Percentiles rank a stretch among this genome's conserved stretches.
phyloP scores from a whole-genome alignment of 208 protist species.

The Trypanosoma vivax region DNA sequence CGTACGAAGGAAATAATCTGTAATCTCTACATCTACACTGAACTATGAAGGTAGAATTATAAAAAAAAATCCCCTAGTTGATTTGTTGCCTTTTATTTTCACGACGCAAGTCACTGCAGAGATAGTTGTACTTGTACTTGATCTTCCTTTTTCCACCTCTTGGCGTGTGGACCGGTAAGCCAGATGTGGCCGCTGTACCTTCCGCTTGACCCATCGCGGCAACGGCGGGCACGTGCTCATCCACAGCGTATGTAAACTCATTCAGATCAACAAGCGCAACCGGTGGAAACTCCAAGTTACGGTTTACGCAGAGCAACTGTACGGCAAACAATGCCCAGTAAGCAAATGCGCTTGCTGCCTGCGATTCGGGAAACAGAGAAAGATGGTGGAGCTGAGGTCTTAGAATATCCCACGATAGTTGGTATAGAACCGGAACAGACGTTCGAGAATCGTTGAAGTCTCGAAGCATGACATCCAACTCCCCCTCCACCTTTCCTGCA shows the following conservation, averaged over 20 bases:
- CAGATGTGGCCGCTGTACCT: neutral
- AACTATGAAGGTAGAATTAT: neutral
- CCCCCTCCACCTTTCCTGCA: slow-evolving; percentile 32
- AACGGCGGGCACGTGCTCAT: neutral
- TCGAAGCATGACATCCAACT: slow-evolving; percentile 43
- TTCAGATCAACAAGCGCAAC: slow-evolving; percentile 23
- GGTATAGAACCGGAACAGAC: slow-evolving; percentile 20
- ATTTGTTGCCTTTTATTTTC: neutral
- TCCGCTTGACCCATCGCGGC: neutral
- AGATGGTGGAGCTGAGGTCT: slow-evolving; percentile 26
- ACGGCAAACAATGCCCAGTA: slow-evolving; percentile 32
- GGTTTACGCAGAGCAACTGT: slow-evolving; percentile 35
- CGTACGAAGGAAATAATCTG: too few relatives aligned
- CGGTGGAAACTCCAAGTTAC: slow-evolving; percentile 27
- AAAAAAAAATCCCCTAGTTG: neutral
- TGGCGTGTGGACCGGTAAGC: neutral
- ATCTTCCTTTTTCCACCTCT: slow-evolving; percentile 18
- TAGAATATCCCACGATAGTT: slow-evolving; percentile 42
- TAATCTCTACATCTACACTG: too few relatives aligned
- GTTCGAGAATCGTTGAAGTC: slow-evolving; percentile 35
- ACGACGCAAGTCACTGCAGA: slow-evolving; percentile 27
- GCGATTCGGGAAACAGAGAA: slow-evolving; percentile 13
- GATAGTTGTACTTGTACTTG: slow-evolving; percentile 47
- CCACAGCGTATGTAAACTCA: slow-evolving; percentile 8
- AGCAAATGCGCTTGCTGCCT: slow-evolving; percentile 18